Percentiles rank a stretch among this genome's conserved stretches.
These are phyloP conservation scores for Erysimum pusillum DNA, from an alignment of 441 rosid genomes.

Conservation along the genomic window DNA sequence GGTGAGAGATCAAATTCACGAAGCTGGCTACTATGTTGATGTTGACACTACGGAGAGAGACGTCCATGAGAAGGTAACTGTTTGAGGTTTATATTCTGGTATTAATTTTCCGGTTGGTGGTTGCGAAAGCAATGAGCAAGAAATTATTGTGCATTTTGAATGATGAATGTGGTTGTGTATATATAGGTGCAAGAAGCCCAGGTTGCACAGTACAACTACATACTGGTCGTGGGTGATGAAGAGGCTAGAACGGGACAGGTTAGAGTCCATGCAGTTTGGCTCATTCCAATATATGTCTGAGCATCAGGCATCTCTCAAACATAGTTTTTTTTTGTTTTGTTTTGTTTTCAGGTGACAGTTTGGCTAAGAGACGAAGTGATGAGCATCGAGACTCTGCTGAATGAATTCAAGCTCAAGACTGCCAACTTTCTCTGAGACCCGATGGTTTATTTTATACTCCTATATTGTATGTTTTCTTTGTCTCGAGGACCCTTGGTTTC, in stretches of 20 bases:
- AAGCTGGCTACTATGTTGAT: slow-evolving; percentile 85
- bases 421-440: slow-evolving; percentile 63
- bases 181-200: slow-evolving; percentile 95
- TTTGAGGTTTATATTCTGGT: neutral
- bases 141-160: neutral
- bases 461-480: neutral
- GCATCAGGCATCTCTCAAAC: slow-evolving; percentile 1
- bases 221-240: slow-evolving; percentile 86
- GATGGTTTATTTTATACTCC: neutral
- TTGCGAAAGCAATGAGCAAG: neutral
- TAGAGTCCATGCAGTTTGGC: neutral
- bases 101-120: neutral
- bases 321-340: neutral
- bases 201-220: slow-evolving; percentile 79
- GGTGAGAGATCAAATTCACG: slow-evolving; percentile 72
- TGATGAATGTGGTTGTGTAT: slow-evolving; percentile 38
- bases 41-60: slow-evolving; percentile 79
- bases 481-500: neutral
- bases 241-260: slow-evolving; percentile 80
- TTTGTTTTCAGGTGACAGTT: slow-evolving; percentile 74
- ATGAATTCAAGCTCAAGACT: slow-evolving; percentile 64
- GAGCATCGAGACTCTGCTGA: slow-evolving; percentile 68
- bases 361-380: slow-evolving; percentile 73
- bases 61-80: slow-evolving; percentile 84
- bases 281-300: neutral